A percentile compares a stretch with the other conserved stretches of the same genome.
Evolutionary conservation across 2,329 filamentous ascomycete genomes (phyloP).

Genomic region (Cadophora malorum): DNA sequence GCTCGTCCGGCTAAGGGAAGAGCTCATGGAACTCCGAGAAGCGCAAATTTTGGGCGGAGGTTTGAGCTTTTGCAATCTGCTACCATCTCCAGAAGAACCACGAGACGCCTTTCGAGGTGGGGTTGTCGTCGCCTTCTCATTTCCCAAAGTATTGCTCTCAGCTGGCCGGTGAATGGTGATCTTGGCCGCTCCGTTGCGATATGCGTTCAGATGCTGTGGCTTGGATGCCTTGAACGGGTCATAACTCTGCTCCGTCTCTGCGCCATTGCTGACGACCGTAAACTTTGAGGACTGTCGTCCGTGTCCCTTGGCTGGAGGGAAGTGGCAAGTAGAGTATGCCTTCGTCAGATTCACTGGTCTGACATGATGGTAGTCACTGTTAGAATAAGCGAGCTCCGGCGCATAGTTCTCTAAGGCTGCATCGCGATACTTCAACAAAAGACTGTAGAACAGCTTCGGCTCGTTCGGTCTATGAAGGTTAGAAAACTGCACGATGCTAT

Average conservation of each 20-base stretch:
- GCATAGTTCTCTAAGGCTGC: slow-evolving; percentile 88
- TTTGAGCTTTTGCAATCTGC: slow-evolving; percentile 19
- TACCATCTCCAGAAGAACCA: background rate
- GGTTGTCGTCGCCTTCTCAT: slow-evolving; percentile 24
- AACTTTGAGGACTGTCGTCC: slow-evolving; percentile 65
- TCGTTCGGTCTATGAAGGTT: slow-evolving; percentile 71
- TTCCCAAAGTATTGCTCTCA: slow-evolving; percentile 21
- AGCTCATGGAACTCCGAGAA: slow-evolving; percentile 55
- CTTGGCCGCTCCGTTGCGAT: slow-evolving; percentile 50
- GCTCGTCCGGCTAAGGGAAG: slow-evolving; percentile 48
- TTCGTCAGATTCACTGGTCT: slow-evolving; percentile 63
- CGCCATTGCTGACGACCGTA: slow-evolving; percentile 66
- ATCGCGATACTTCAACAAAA: slow-evolving; percentile 82
- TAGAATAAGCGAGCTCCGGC: slow-evolving; percentile 79
- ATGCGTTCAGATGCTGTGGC: slow-evolving; percentile 52
- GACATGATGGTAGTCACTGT: slow-evolving; percentile 89
- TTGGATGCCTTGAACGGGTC: slow-evolving; percentile 76
- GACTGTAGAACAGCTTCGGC: slow-evolving; percentile 91
- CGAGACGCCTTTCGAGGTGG: slow-evolving; percentile 21
- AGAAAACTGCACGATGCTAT: slow-evolving; percentile 15
- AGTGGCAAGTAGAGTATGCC: slow-evolving; percentile 67
- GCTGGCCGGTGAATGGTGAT: slow-evolving; percentile 43
- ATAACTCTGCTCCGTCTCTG: slow-evolving; percentile 72
- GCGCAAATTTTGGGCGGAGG: slow-evolving; percentile 44
- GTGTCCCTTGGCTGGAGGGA: slow-evolving; percentile 56